Percentiles rank a stretch among this genome's conserved stretches.
These are phyloP conservation scores for Amphibolis antarctica DNA, from an alignment of 106 monocot genomes.

Conservation along the genomic window DNA sequence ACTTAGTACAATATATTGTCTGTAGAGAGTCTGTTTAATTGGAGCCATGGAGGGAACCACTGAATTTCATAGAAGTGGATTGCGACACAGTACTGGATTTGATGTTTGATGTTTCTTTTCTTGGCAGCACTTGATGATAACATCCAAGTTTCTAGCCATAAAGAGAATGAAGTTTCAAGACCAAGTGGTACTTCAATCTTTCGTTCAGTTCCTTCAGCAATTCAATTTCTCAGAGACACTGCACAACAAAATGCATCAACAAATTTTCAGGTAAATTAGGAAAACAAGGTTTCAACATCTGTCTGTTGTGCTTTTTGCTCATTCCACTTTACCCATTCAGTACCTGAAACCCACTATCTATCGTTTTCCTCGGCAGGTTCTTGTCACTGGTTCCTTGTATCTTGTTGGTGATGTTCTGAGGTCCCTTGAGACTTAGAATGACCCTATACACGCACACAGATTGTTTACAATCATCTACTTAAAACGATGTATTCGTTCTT, in stretches of 20 bases:
- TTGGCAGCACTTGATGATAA: background rate
- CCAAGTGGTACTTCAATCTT: background rate
- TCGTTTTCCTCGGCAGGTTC: constrained; percentile 29
- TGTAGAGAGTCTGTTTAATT: too few relatives aligned
- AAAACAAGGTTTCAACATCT: background rate
- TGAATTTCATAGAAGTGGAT: background rate
- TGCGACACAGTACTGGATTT: background rate
- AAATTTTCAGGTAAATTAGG: constrained; percentile 9
- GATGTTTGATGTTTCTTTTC: background rate
- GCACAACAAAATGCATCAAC: constrained; percentile 9
- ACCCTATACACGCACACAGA: too few relatives aligned
- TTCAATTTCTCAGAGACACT: constrained; percentile 9
- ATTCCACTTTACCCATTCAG: background rate
- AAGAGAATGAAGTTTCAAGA: background rate
- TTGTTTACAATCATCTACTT: too few relatives aligned
- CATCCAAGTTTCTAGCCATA: background rate
- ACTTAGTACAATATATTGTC: too few relatives aligned
- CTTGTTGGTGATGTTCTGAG: constrained; percentile 80
- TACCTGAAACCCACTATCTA: too few relatives aligned
- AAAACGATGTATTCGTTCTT: too few relatives aligned
- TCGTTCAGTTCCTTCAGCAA: constrained; percentile 16
- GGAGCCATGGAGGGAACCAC: too few relatives aligned
- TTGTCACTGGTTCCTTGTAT: constrained; percentile 86
- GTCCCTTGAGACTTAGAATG: background rate
- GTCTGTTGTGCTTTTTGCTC: background rate